Conservation (phyloP, 352 stramenopile genomes). For the Blastocystis hominis region DNA sequence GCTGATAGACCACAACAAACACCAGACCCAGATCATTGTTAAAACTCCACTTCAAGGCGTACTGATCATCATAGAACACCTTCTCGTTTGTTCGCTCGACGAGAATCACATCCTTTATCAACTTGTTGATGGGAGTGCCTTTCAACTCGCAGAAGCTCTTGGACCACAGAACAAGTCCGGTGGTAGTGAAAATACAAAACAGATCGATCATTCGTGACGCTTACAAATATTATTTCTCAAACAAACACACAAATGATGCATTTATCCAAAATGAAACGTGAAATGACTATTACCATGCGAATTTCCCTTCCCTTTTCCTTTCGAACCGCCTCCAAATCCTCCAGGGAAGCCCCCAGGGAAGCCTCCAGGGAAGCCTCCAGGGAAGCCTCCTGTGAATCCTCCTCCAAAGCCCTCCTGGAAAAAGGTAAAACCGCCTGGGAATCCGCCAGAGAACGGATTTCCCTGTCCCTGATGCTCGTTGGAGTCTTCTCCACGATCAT, state of each 20-base stretch:
- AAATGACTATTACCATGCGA: slow-evolving; percentile 34
- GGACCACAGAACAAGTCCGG: slow-evolving; percentile 77
- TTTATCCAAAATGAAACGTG: slow-evolving; percentile 53
- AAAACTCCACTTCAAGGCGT: slow-evolving; percentile 79
- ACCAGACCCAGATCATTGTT: slow-evolving; percentile 81
- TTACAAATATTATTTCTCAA: not conserved
- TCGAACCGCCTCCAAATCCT: not conserved
- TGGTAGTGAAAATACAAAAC: slow-evolving; percentile 81
- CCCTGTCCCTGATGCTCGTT: not conserved
- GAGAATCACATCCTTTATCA: slow-evolving; percentile 78
- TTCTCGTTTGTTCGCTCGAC: slow-evolving; percentile 75
- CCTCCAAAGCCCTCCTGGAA: not conserved
- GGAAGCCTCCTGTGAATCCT: not conserved
- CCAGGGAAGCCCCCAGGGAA: slow-evolving; percentile 52
- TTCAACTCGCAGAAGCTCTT: slow-evolving; percentile 74
- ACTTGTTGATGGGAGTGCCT: slow-evolving; percentile 73
- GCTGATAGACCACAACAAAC: slow-evolving; percentile 81
- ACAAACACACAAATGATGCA: not conserved
- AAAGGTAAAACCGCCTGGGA: not conserved
- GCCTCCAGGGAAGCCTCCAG: not conserved
- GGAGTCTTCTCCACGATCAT: slow-evolving; percentile 49
- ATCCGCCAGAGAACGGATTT: slow-evolving; percentile 25
- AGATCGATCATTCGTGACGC: slow-evolving; percentile 74
- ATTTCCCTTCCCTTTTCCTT: no score
- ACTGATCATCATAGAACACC: slow-evolving; percentile 73